These are phyloP conservation scores for Myriosclerotinia curreyana DNA, from an alignment of 2,329 filamentous ascomycete genomes.

Conservation along the genomic window DNA sequence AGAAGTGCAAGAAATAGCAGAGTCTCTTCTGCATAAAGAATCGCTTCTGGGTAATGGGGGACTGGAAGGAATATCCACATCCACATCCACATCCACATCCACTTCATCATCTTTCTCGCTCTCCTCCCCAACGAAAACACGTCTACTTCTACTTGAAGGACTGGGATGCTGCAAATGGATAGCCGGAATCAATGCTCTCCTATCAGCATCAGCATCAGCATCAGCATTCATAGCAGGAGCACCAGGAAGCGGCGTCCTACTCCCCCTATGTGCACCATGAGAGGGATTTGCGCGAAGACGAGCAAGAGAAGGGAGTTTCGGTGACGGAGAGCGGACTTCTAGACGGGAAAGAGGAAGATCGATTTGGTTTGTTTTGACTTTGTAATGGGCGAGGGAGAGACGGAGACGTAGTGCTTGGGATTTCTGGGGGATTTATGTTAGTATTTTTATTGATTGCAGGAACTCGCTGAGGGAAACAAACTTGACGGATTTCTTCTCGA, in stretches of 20 bases:
- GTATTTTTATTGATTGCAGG: background rate
- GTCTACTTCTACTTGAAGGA: background rate
- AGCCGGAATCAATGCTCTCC: background rate
- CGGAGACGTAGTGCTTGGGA: slow-evolving; percentile 65
- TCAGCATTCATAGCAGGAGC: background rate
- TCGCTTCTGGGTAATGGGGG: slow-evolving; percentile 12
- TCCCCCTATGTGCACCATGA: background rate
- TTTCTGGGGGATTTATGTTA: slow-evolving; percentile 44
- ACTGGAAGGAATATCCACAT: background rate
- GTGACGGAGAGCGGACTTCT: slow-evolving; percentile 42
- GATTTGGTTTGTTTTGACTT: slow-evolving; percentile 70
- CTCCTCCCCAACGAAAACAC: background rate
- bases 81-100: background rate
- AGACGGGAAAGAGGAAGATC: slow-evolving; percentile 62
- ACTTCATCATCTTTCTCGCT: no score
- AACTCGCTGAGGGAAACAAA: background rate
- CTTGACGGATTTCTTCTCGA: slow-evolving; percentile 14
- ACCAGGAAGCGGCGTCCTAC: slow-evolving; percentile 14
- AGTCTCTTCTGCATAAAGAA: background rate
- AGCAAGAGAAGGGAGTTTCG: slow-evolving; percentile 27
- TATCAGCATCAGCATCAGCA: no score
- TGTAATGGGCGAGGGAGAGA: slow-evolving; percentile 71
- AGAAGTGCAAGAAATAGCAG: slow-evolving; percentile 4
- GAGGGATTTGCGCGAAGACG: slow-evolving; percentile 7
- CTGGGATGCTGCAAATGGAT: slow-evolving; percentile 8